These are phyloP conservation scores for Boletales sp. DNA, from an alignment of 768 basidiomycete species.

Conservation along the genomic window DNA sequence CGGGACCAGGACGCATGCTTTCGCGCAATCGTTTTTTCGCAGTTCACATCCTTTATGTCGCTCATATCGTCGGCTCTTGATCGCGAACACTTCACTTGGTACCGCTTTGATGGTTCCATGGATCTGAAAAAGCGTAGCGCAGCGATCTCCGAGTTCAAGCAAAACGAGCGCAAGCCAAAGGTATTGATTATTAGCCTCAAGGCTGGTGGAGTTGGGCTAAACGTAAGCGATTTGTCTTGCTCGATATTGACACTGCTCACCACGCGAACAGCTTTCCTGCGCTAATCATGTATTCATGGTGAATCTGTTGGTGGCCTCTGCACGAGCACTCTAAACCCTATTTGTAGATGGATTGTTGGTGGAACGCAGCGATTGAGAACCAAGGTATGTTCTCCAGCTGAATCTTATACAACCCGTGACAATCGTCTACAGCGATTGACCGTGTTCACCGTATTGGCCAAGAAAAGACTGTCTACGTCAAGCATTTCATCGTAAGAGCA, in stretches of 20 bases:
- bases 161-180: conserved; percentile 65
- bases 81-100: conserved; percentile 64
- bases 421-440: conserved; percentile 62
- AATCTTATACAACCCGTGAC: conserved; percentile 4
- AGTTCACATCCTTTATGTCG: conserved; percentile 86
- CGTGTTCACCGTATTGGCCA: conserved; percentile 85
- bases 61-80: conserved; percentile 70
- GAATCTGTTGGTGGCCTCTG: conserved; percentile 6
- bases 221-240: conserved; percentile 43
- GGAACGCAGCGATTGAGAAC: conserved; percentile 81
- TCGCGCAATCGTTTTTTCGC: conserved; percentile 85
- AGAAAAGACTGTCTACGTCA: conserved; percentile 77
- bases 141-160: conserved; percentile 76
- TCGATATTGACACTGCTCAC: background rate
- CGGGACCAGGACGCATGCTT: conserved; percentile 71
- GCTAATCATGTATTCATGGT: conserved; percentile 90
- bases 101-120: conserved; percentile 92
- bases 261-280: conserved; percentile 52
- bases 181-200: conserved; percentile 77
- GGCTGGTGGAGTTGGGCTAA: conserved; percentile 90
- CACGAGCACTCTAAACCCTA: conserved; percentile 1
- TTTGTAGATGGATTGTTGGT: conserved; percentile 86
- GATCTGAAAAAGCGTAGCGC: conserved; percentile 74
- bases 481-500: conserved; percentile 70
- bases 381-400: conserved; percentile 50